Percentiles rank a stretch among this genome's conserved stretches.
Conservation (phyloP, 2,329 filamentous ascomycete genomes). For the Colletotrichum tamarilloi region DNA sequence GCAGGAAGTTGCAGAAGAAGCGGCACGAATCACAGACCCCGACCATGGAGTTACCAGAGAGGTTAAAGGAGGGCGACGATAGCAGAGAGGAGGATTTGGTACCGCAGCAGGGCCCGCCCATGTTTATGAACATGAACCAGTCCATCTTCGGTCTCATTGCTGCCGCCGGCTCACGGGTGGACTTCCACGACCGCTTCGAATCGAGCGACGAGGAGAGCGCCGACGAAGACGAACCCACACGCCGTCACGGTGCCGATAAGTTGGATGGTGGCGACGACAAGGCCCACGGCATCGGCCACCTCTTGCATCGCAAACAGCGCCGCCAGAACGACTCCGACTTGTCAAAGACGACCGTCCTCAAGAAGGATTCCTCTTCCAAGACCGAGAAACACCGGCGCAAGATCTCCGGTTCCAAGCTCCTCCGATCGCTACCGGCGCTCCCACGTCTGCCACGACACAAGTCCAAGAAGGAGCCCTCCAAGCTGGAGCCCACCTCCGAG, state of each 20-base stretch:
- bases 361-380: constrained; percentile 47
- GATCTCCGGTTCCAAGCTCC: constrained; percentile 66
- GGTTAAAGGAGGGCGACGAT: constrained; percentile 61
- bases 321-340: constrained; percentile 47
- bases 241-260: constrained; percentile 5
- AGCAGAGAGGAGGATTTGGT: constrained; percentile 59
- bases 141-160: constrained; percentile 94
- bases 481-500: constrained; percentile 49
- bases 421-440: constrained; percentile 73
- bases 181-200: constrained; percentile 85
- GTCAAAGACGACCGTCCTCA: constrained; percentile 46
- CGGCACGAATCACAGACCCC: constrained; percentile 50
- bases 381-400: constrained; percentile 64
- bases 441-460: constrained; percentile 56
- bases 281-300: constrained; percentile 3
- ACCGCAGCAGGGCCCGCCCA: constrained; percentile 56
- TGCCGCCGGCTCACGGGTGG: constrained; percentile 83
- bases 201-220: constrained; percentile 85
- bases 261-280: background rate
- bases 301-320: constrained; percentile 49
- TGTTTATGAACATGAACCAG: constrained; percentile 86
- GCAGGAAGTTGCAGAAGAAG: constrained; percentile 58
- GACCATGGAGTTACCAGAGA: constrained; percentile 64
- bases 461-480: constrained; percentile 57
- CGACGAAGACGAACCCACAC: constrained; percentile 49